Evolutionary conservation across 208 protist species (phyloP).

Genomic region (Naegleria lovaniensis): DNA sequence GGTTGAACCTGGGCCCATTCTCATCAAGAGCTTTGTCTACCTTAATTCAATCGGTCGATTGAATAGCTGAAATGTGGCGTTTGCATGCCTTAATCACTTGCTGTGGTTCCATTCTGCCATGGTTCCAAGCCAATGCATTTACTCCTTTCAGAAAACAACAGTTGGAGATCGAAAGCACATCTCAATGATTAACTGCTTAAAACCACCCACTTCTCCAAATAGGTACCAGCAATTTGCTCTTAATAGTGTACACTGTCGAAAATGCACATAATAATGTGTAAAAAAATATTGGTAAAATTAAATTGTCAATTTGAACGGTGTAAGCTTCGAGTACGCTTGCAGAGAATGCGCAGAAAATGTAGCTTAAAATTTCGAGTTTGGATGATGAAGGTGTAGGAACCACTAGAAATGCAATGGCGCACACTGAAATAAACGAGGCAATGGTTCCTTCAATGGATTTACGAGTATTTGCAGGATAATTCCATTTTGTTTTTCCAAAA

Average conservation of each 20-base stretch:
- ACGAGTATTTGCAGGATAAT: neutral
- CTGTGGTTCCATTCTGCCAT: no score
- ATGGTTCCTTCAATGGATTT: constrained; percentile 4
- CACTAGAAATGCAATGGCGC: neutral
- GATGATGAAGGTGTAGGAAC: neutral
- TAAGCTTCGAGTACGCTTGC: neutral
- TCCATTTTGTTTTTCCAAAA: constrained; percentile 12
- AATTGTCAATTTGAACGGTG: constrained; percentile 19
- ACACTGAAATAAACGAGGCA: neutral
- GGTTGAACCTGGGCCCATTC: no score
- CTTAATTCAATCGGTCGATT: no score
- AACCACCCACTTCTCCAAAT: neutral
- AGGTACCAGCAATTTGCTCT: neutral
- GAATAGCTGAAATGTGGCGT: no score
- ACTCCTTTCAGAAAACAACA: neutral
- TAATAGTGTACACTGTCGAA: neutral
- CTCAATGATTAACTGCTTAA: neutral
- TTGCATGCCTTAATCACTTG: no score
- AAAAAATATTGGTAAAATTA: neutral
- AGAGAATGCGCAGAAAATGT: neutral
- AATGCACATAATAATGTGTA: neutral
- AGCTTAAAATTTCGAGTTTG: neutral
- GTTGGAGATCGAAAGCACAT: neutral
- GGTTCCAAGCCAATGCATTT: neutral
- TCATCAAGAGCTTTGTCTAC: no score